phyloP scores from a whole-genome alignment of 306 rosid genomes.

The Lupinus albus region DNA sequence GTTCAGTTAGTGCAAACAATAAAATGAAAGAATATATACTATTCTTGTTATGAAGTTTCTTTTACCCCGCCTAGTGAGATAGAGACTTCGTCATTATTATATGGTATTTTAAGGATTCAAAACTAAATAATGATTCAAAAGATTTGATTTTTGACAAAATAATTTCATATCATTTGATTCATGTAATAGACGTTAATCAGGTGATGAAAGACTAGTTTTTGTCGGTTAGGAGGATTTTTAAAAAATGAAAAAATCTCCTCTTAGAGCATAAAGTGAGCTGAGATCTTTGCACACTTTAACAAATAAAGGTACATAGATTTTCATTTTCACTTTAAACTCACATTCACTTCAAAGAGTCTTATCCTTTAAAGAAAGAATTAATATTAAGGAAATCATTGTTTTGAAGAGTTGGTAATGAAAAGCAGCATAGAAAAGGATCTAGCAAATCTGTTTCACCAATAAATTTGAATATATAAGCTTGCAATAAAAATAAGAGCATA shows the following conservation, averaged over 20 bases:
- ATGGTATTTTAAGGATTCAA: neutral
- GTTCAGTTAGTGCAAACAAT: neutral
- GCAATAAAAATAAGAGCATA: conserved; percentile 46
- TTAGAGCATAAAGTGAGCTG: too few species aligned
- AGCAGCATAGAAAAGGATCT: conserved; percentile 1
- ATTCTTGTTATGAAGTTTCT: conserved; percentile 9
- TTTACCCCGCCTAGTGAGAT: too few species aligned
- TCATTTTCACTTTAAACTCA: too few species aligned
- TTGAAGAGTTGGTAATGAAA: conserved; percentile 15
- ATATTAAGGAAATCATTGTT: neutral
- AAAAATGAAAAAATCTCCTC: too few species aligned
- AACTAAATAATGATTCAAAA: neutral
- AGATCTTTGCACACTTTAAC: too few species aligned
- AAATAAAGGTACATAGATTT: too few species aligned
- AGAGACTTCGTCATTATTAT: too few species aligned
- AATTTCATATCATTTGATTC: neutral
- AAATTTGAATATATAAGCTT: neutral
- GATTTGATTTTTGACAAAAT: too few species aligned
- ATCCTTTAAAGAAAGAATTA: neutral
- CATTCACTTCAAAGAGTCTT: too few species aligned
- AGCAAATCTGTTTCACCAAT: neutral
- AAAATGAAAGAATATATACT: neutral
- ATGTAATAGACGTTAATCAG: too few species aligned
- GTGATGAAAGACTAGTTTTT: neutral
- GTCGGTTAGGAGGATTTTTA: neutral